phyloP scores from a whole-genome alignment of 805 yeast genomes.

The Saccharomycopsis sp. region DNA sequence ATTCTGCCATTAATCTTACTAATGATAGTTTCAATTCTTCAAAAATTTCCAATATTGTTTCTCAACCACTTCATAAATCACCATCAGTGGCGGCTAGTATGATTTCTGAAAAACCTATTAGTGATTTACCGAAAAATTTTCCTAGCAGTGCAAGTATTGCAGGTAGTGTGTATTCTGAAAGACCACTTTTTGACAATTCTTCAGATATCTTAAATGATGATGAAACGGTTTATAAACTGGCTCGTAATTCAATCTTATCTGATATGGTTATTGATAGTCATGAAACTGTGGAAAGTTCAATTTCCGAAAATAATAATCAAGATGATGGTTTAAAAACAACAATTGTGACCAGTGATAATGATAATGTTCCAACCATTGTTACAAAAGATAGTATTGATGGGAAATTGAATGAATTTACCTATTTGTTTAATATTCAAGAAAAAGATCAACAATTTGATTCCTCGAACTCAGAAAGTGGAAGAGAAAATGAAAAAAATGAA shows the following conservation, averaged over 20 bases:
- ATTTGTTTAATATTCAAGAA: conserved; percentile 9
- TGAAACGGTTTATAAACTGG: conserved; percentile 1
- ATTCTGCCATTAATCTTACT: too few species aligned
- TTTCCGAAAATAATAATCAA: background rate
- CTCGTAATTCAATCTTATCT: conserved; percentile 6
- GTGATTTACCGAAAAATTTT: background rate
- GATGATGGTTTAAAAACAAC: background rate
- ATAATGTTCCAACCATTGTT: background rate
- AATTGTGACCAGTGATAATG: background rate
- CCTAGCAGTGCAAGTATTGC: conserved; percentile 10
- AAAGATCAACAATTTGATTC: too few species aligned
- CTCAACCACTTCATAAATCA: conserved; percentile 1
- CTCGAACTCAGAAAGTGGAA: too few species aligned
- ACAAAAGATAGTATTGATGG: background rate
- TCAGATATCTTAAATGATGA: conserved; percentile 1
- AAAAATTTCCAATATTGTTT: too few species aligned
- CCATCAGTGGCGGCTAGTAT: conserved; percentile 1
- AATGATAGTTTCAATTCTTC: too few species aligned
- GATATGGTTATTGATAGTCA: conserved; percentile 1
- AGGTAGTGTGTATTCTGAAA: conserved; percentile 13
- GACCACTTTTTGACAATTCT: conserved; percentile 8
- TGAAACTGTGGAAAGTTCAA: background rate
- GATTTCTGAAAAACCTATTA: conserved; percentile 9
- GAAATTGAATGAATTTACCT: conserved; percentile 13
- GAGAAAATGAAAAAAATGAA: too few species aligned